These are phyloP conservation scores for Aureobasidium sp. DNA, from an alignment of 2,329 filamentous ascomycete genomes.

Conservation along the genomic window DNA sequence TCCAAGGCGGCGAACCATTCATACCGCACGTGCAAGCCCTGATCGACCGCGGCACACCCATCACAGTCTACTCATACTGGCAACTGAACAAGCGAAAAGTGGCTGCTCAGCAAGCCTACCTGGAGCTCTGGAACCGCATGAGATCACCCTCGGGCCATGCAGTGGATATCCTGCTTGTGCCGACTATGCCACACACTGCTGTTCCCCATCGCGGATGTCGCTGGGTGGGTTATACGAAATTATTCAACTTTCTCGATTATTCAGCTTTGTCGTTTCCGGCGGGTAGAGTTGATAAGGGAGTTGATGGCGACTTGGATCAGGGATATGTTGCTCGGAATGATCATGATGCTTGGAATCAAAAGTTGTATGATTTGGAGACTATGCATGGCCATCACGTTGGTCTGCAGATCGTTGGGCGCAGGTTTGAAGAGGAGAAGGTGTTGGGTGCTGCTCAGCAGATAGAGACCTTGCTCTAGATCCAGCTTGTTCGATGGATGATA, in stretches of 20 bases:
- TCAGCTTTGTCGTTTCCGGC: conserved; percentile 51
- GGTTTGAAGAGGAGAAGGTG: conserved; percentile 79
- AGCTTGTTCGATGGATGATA: too few relatives aligned
- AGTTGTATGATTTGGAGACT: conserved; percentile 61
- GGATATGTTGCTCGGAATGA: conserved; percentile 43
- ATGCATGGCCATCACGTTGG: conserved; percentile 83
- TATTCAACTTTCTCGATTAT: conserved; percentile 45
- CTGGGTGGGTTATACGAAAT: conserved; percentile 28
- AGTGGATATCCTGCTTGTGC: conserved; percentile 52
- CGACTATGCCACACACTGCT: conserved; percentile 54
- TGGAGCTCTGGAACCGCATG: conserved; percentile 51
- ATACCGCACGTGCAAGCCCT: conserved; percentile 54
- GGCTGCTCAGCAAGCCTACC: conserved; percentile 47
- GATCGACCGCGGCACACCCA: conserved; percentile 45
- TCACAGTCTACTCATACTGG: conserved; percentile 61
- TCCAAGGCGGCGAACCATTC: conserved; percentile 51
- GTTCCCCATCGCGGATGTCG: conserved; percentile 37
- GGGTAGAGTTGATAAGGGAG: conserved; percentile 39
- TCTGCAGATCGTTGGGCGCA: conserved; percentile 69
- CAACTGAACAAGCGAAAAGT: conserved; percentile 56
- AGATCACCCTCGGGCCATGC: conserved; percentile 39
- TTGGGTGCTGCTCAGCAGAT: conserved; percentile 68
- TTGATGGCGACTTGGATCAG: conserved; percentile 28
- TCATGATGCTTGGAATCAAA: conserved; percentile 47
- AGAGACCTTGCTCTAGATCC: conserved; percentile 36